phyloP scores from a whole-genome alignment of 2,329 filamentous ascomycete species.

The Verticillium dahliae region DNA sequence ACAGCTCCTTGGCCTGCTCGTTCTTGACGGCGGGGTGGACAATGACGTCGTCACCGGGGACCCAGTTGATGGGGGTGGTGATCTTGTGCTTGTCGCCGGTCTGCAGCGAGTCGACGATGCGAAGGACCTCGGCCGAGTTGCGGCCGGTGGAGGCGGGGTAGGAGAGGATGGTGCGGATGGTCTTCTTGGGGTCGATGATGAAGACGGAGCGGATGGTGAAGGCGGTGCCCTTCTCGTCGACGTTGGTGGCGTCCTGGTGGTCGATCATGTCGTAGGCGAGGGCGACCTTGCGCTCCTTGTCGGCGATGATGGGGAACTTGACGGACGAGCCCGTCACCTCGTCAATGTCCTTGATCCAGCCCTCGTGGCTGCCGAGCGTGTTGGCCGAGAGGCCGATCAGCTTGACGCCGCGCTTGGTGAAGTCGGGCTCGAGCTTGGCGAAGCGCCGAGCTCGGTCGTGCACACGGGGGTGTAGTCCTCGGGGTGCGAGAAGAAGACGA shows the following conservation, averaged over 20 bases:
- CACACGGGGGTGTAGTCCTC: constrained; percentile 93
- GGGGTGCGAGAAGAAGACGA: constrained; percentile 78
- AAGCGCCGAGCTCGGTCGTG: constrained; percentile 95
- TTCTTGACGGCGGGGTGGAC: constrained; percentile 78
- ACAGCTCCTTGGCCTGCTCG: constrained; percentile 80
- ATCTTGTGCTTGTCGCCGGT: constrained; percentile 82
- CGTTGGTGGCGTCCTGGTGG: constrained; percentile 74
- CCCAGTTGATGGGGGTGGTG: constrained; percentile 88
- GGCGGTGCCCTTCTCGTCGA: constrained; percentile 75
- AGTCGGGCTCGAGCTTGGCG: constrained; percentile 81
- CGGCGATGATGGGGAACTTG: constrained; percentile 73
- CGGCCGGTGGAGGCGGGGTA: constrained; percentile 89
- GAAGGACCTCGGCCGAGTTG: constrained; percentile 73
- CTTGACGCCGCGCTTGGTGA: constrained; percentile 80
- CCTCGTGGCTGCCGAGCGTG: constrained; percentile 73
- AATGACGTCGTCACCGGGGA: constrained; percentile 84
- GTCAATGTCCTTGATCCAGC: constrained; percentile 86
- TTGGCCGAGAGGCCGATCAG: constrained; percentile 88
- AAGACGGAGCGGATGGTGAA: constrained; percentile 95
- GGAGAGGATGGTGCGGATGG: constrained; percentile 83
- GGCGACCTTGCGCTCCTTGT: constrained; percentile 71
- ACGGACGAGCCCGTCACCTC: constrained; percentile 68
- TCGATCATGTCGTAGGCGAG: constrained; percentile 78
- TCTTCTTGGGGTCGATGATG: constrained; percentile 90
- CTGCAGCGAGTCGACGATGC: constrained; percentile 73